Conservation (phyloP, 1,284 basidiomycete genomes). For the Hortiboletus rubellus region DNA sequence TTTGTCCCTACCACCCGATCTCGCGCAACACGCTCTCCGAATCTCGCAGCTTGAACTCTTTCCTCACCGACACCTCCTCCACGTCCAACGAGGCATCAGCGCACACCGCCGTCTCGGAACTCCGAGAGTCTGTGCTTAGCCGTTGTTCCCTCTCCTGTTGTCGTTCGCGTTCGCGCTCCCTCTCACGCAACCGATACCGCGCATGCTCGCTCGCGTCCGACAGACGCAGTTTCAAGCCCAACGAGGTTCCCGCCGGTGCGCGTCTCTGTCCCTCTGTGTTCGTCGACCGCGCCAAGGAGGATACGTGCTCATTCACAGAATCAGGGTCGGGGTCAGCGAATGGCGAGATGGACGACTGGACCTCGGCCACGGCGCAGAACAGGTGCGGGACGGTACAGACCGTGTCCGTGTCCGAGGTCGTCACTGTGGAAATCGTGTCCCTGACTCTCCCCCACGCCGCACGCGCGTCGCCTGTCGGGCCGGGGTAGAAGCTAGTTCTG, state of each 20-base stretch:
- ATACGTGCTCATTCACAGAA: not conserved
- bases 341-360: not conserved
- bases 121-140: not conserved
- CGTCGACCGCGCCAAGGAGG: not conserved
- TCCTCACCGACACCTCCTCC: not conserved
- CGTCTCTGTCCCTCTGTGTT: not conserved
- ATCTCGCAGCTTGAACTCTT: slow-evolving; percentile 21
- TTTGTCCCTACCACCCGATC: slow-evolving; percentile 22
- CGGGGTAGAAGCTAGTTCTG: slow-evolving; percentile 16
- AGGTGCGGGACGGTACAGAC: slow-evolving; percentile 17
- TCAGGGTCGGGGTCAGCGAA: slow-evolving; percentile 1
- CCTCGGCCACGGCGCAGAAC: not conserved
- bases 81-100: no score
- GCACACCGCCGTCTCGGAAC: not conserved
- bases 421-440: slow-evolving; percentile 28
- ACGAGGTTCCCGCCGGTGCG: slow-evolving; percentile 8
- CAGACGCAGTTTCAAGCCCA: slow-evolving; percentile 23
- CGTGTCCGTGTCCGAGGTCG: slow-evolving; percentile 29
- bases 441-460: not conserved
- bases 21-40: slow-evolving; percentile 24
- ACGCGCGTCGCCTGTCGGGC: not conserved
- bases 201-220: slow-evolving; percentile 33
- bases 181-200: slow-evolving; percentile 24
- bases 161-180: slow-evolving; percentile 19
- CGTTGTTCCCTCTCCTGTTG: not conserved